phyloP scores from a whole-genome alignment of 805 yeast genomes.

The Starmera amethionina region DNA sequence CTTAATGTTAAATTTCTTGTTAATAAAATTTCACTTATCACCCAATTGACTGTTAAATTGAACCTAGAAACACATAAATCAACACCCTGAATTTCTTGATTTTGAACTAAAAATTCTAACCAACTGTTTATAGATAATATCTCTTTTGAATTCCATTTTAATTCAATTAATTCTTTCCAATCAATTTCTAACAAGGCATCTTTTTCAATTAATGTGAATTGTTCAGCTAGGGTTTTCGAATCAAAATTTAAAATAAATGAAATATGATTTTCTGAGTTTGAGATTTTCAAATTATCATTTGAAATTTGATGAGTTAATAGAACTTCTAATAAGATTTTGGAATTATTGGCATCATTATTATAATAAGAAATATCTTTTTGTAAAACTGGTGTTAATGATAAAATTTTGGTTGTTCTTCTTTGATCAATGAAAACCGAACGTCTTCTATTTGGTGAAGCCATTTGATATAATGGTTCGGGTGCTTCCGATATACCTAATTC shows the following conservation, averaged over 20 bases:
- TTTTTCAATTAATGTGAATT: slow-evolving; percentile 77
- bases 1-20: slow-evolving; percentile 53
- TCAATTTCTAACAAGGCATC: slow-evolving; percentile 80
- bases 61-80: slow-evolving; percentile 78
- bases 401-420: slow-evolving; percentile 27
- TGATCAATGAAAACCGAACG: slow-evolving; percentile 25
- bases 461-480: slow-evolving; percentile 1
- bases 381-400: slow-evolving; percentile 24
- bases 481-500: slow-evolving; percentile 10
- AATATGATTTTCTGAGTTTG: slow-evolving; percentile 45
- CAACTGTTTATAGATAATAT: slow-evolving; percentile 70
- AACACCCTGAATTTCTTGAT: slow-evolving; percentile 55
- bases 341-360: slow-evolving; percentile 10
- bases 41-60: slow-evolving; percentile 86
- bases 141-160: slow-evolving; percentile 56
- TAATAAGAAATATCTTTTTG: slow-evolving; percentile 11
- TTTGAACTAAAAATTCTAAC: slow-evolving; percentile 63
- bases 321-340: slow-evolving; percentile 29
- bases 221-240: slow-evolving; percentile 61
- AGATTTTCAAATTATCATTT: slow-evolving; percentile 11
- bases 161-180: slow-evolving; percentile 81
- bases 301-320: slow-evolving; percentile 20
- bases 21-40: slow-evolving; percentile 74
- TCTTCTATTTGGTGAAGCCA: slow-evolving; percentile 14
- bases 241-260: slow-evolving; percentile 74